A percentile compares a stretch with the other conserved stretches of the same genome.
Conservation (phyloP, 768 basidiomycete genomes). For the Erythrobasidium yunnanense region DNA sequence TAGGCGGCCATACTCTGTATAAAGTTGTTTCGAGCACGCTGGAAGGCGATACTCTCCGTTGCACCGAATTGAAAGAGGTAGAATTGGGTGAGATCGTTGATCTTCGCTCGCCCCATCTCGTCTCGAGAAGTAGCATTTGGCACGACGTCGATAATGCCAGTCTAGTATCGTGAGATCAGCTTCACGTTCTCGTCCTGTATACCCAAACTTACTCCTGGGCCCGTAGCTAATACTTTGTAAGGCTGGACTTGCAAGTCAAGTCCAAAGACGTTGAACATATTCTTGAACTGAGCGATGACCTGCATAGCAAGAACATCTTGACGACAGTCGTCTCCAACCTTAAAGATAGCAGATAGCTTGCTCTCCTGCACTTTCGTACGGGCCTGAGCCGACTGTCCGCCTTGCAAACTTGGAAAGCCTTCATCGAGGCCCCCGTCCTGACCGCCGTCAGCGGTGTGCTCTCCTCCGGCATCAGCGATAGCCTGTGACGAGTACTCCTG, state of each 20-base stretch:
- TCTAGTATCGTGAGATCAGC: slow-evolving; percentile 48
- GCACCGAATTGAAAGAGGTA: slow-evolving; percentile 88
- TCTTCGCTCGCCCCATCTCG: slow-evolving; percentile 97
- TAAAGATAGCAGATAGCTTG: slow-evolving; percentile 98
- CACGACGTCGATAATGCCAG: slow-evolving; percentile 95
- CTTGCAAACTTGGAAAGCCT: slow-evolving; percentile 43
- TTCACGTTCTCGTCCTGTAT: too few species aligned
- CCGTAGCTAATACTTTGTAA: slow-evolving; percentile 93
- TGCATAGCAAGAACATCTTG: slow-evolving; percentile 97
- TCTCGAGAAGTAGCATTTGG: slow-evolving; percentile 95
- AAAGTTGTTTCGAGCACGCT: slow-evolving; percentile 84
- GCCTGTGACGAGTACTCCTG: slow-evolving; percentile 15
- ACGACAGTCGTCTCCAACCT: slow-evolving; percentile 97
- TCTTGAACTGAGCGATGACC: slow-evolving; percentile 99
- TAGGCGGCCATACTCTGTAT: slow-evolving; percentile 99
- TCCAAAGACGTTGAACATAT: slow-evolving; percentile 80
- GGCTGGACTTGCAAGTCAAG: slow-evolving; percentile 85
- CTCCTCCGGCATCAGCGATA: neutral
- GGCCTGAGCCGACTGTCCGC: slow-evolving; percentile 32
- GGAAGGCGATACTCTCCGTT: slow-evolving; percentile 77
- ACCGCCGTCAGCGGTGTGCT: slow-evolving; percentile 10
- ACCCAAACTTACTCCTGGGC: slow-evolving; percentile 77
- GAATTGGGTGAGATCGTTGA: slow-evolving; percentile 89
- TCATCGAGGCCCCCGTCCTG: slow-evolving; percentile 28
- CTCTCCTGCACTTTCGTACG: slow-evolving; percentile 55